Evolutionary conservation across 2,329 filamentous ascomycete species (phyloP).

Genomic region (Hypoxylon sp.): DNA sequence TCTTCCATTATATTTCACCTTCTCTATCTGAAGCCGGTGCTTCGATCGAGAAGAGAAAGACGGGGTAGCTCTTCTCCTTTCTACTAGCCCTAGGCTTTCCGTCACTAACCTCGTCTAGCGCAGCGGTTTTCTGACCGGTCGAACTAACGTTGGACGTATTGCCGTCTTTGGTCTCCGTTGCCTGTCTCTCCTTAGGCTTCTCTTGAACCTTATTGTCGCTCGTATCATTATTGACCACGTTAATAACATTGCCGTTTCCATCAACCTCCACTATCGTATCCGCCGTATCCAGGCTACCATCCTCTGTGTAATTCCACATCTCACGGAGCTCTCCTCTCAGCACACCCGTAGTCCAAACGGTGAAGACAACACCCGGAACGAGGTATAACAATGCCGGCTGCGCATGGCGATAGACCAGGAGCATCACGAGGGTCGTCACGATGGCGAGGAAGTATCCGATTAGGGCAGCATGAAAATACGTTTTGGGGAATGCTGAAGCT

Average conservation of each 20-base stretch:
- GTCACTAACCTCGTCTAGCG: conserved; percentile 9
- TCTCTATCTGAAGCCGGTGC: conserved; percentile 39
- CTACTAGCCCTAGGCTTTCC: conserved; percentile 5
- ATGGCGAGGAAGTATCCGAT: conserved; percentile 84
- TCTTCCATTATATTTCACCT: conserved; percentile 6
- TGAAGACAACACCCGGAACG: conserved; percentile 83
- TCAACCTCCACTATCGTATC: conserved; percentile 70
- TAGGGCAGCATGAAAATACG: conserved; percentile 85
- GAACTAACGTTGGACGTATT: neutral
- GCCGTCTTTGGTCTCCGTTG: conserved; percentile 42
- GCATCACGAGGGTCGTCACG: conserved; percentile 79
- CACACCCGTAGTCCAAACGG: conserved; percentile 80
- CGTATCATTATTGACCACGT: conserved; percentile 55
- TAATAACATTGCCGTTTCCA: conserved; percentile 60
- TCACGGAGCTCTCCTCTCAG: conserved; percentile 76
- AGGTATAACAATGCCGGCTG: conserved; percentile 94
- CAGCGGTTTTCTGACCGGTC: conserved; percentile 5
- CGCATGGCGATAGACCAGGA: conserved; percentile 82
- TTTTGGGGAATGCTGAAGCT: conserved; percentile 76
- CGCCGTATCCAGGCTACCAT: conserved; percentile 66
- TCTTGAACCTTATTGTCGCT: conserved; percentile 54
- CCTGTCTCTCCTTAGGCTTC: conserved; percentile 40
- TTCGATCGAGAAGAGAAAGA: conserved; percentile 51
- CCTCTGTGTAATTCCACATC: conserved; percentile 88
- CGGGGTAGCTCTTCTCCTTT: conserved; percentile 37